These are phyloP conservation scores for Aspergillus leporis DNA, from an alignment of 495 filamentous ascomycete species.

Conservation along the genomic window DNA sequence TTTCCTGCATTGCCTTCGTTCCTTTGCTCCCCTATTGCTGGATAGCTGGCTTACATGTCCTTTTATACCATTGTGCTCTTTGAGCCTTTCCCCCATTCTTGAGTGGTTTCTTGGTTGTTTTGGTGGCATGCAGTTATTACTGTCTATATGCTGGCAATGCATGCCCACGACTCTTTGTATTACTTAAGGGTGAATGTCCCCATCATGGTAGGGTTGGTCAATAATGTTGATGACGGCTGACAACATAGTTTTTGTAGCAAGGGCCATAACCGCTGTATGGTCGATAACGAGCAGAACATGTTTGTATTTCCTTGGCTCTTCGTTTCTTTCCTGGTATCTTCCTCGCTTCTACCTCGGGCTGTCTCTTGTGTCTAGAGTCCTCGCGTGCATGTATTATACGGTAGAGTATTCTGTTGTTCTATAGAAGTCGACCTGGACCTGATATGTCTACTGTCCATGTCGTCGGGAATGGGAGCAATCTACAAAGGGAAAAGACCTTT, in stretches of 20 bases:
- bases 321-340: background rate
- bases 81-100: background rate
- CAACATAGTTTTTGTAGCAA: background rate
- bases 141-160: background rate
- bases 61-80: background rate
- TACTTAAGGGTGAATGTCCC: background rate
- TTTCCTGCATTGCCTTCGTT: background rate
- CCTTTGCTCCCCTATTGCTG: background rate
- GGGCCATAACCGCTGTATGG: background rate
- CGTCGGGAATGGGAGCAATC: too few species aligned
- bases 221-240: background rate
- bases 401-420: too few species aligned
- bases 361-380: too few species aligned
- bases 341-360: too few species aligned
- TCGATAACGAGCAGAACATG: background rate
- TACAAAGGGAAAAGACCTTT: too few species aligned
- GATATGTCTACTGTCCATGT: too few species aligned
- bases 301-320: background rate
- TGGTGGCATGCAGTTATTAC: background rate
- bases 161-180: background rate
- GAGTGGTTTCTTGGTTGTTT: background rate
- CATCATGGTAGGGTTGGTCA: conserved; percentile 1
- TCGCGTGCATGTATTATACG: too few species aligned
- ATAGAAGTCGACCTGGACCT: too few species aligned
- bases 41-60: background rate